Percentiles rank a stretch among this genome's conserved stretches.
Evolutionary conservation across 1,284 basidiomycete species (phyloP).

Genomic region (Gomphus sp.): DNA sequence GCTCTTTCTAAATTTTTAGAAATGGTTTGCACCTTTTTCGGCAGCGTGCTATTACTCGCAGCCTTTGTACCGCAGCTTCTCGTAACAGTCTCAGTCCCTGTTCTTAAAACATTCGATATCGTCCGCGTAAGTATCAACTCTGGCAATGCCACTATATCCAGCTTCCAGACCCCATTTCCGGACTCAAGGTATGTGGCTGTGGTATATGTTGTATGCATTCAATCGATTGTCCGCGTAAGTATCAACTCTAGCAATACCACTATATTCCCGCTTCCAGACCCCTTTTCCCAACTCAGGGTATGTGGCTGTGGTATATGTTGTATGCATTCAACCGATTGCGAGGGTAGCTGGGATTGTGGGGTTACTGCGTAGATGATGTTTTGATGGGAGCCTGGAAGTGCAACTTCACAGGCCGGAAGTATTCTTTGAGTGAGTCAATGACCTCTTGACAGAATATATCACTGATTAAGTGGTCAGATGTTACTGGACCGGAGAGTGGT

Average conservation of each 20-base stretch:
- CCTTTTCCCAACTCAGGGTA: conserved; percentile 44
- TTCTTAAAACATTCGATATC: conserved; percentile 47
- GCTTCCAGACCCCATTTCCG: conserved; percentile 24
- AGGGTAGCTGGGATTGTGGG: conserved; percentile 52
- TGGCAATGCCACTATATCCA: conserved; percentile 19
- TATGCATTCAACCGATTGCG: neutral
- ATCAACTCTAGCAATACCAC: conserved; percentile 29
- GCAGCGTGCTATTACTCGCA: conserved; percentile 47
- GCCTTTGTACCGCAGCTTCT: conserved; percentile 61
- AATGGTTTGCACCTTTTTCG: conserved; percentile 54
- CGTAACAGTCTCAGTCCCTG: conserved; percentile 61
- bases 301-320: conserved; percentile 21
- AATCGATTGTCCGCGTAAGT: conserved; percentile 34
- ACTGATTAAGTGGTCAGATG: neutral
- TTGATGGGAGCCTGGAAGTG: conserved; percentile 37
- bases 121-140: conserved; percentile 42
- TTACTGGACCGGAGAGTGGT: conserved; percentile 11
- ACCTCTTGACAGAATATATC: neutral
- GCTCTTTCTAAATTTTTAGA: neutral
- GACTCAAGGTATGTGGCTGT: conserved; percentile 46
- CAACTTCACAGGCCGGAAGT: conserved; percentile 40
- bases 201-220: neutral
- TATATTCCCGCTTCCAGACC: conserved; percentile 19
- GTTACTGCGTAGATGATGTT: conserved; percentile 42
- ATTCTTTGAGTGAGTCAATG: conserved; percentile 26